Evolutionary conservation across 208 protist genomes (phyloP).

Genomic region (Crithidia fasciculata): DNA sequence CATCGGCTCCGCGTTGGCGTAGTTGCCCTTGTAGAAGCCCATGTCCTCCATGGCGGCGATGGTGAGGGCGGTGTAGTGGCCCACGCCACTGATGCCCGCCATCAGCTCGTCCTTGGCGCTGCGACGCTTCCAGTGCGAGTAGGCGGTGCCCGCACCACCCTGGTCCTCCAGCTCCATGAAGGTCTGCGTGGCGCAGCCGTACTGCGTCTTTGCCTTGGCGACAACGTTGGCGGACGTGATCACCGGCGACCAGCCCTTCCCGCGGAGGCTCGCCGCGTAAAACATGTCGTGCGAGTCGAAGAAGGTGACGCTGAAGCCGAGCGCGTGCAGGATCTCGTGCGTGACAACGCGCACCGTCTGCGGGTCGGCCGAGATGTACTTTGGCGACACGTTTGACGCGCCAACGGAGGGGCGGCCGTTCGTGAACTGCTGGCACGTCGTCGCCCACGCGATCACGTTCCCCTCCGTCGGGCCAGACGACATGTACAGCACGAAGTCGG

Average conservation of each 20-base stretch:
- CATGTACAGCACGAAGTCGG: no score
- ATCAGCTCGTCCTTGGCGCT: conserved; percentile 33
- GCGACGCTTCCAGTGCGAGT: no score
- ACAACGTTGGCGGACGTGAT: conserved; percentile 41
- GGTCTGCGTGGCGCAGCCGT: no score
- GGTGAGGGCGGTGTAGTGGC: conserved; percentile 70
- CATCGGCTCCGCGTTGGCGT: conserved; percentile 35
- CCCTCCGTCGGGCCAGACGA: no score
- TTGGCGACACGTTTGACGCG: conserved; percentile 38
- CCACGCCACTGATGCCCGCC: conserved; percentile 34
- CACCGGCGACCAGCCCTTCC: conserved; percentile 23
- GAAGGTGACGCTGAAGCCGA: conserved; percentile 32
- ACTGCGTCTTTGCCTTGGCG: conserved; percentile 48
- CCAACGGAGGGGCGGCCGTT: conserved; percentile 35
- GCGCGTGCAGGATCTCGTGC: conserved; percentile 35
- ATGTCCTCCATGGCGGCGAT: conserved; percentile 80
- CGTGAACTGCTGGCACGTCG: conserved; percentile 31
- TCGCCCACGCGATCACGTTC: conserved; percentile 42
- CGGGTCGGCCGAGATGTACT: no score
- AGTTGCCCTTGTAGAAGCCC: conserved; percentile 59
- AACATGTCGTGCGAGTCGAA: background rate
- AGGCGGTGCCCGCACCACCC: no score
- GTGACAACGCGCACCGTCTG: no score
- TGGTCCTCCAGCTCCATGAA: no score
- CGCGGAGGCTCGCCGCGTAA: conserved; percentile 18